Evolutionary conservation across 768 basidiomycete genomes (phyloP).

Genomic region (Leccinum boreale): DNA sequence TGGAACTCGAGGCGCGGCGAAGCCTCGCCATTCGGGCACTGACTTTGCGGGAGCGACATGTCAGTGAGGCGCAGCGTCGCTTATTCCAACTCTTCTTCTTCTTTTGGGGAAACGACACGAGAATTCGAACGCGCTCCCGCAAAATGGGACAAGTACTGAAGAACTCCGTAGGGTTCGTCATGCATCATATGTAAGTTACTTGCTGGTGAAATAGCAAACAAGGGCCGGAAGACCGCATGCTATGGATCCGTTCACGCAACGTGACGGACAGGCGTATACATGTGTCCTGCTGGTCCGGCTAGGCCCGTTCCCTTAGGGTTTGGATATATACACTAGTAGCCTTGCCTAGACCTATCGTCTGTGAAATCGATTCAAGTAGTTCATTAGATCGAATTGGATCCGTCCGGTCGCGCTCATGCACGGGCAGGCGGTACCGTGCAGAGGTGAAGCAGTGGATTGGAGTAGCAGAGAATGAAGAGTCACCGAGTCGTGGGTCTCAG

Average conservation of each 20-base stretch:
- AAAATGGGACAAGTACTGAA: not conserved
- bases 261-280: no score
- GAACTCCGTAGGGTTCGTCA: not conserved
- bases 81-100: not conserved
- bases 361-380: not conserved
- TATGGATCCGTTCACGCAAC: not conserved
- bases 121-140: not conserved
- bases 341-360: not conserved
- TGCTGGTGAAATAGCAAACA: not conserved
- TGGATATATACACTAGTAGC: not conserved
- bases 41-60: not conserved
- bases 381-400: conserved; percentile 5
- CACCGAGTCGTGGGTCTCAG: not conserved
- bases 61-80: not conserved
- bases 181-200: not conserved
- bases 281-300: not conserved
- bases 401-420: conserved; percentile 14
- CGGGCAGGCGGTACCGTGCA: not conserved
- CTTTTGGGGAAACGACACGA: not conserved
- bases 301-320: not conserved
- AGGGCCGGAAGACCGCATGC: no score
- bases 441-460: not conserved
- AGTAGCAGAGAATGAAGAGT: not conserved
- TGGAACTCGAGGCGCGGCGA: conserved; percentile 1
- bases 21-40: not conserved